Conservation (phyloP, 108 stramenopile species). For the Bacterosira constricta region DNA sequence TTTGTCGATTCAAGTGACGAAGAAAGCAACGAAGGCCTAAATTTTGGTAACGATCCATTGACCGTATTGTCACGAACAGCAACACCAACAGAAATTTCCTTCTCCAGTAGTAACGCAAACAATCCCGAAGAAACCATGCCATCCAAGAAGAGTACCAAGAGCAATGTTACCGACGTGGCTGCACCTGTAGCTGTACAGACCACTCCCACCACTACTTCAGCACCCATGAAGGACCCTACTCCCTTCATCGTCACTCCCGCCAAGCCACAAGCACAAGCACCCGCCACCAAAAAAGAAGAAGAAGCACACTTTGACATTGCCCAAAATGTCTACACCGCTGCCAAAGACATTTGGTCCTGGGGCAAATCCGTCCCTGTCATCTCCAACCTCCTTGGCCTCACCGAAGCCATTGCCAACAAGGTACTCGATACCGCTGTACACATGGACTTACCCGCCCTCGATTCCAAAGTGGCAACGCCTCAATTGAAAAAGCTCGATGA, state of each 20-base stretch:
- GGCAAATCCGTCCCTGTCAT: slow-evolving; percentile 71
- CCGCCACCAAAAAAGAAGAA: no score
- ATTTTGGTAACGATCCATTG: slow-evolving; percentile 27
- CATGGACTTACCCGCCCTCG: slow-evolving; percentile 56
- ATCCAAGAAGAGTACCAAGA: slow-evolving; percentile 4
- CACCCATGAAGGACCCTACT: not conserved
- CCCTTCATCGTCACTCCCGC: not conserved
- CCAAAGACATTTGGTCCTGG: slow-evolving; percentile 77
- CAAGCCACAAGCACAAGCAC: not conserved
- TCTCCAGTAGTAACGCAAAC: slow-evolving; percentile 6
- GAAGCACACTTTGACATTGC: slow-evolving; percentile 56
- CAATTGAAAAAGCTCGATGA: slow-evolving; percentile 63
- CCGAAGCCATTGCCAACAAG: slow-evolving; percentile 72
- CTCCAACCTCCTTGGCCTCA: slow-evolving; percentile 55
- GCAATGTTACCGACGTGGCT: not conserved
- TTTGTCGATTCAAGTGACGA: slow-evolving; percentile 17
- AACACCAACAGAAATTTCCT: slow-evolving; percentile 19
- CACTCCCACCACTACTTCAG: not conserved
- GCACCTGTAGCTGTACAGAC: not conserved
- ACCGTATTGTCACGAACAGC: slow-evolving; percentile 4
- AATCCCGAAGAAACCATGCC: slow-evolving; percentile 28
- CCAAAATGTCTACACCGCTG: slow-evolving; percentile 55
- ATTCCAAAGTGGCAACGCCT: slow-evolving; percentile 39
- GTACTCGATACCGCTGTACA: slow-evolving; percentile 48
- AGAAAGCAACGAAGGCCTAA: slow-evolving; percentile 6